Base-by-base conservation (phyloP, 805 yeast species). In the Blastobotrys attinorum region DNA sequence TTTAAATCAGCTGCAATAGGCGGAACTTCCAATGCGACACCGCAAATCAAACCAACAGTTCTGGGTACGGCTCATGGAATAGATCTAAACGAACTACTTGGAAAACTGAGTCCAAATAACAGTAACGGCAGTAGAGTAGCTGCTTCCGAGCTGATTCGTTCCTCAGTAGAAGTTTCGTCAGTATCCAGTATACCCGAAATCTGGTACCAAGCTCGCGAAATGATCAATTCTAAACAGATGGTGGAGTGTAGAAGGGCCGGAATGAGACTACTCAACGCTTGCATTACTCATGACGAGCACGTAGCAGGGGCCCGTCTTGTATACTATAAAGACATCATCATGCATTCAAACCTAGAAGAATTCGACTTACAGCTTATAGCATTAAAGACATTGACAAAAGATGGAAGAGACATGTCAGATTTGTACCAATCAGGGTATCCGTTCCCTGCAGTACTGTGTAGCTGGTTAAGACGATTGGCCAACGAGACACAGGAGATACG, bases 121-220 rank as follows among this genome's bases (percentile, higher is more conserved):
- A 39, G 62, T 2, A 49, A 56, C n/a, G 52, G 60, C 29, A 63
- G 62, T 17, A 54, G 64, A 20, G 54, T 64, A 1, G 65, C 71
- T 1, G 78, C 83, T 0, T 78, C 83, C 0, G 66, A 65, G 2
- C 60, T 70, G 17, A 60, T 86, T 34, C 63, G 73, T 4, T 69
- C 69, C 2, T 66, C 76, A 2, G 60, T 85, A 2, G 71, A 71
- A 18, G 73, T 70, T 39, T 71, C 70, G 40, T 66, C 79, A 2
- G 70, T 78, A 2, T 69, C 80, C 0, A 73, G 82, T 2, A 69
- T 84, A 3, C 79, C 85, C 0, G 88, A 83, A 48, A 69, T 85
- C 1, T 86, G 96, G 96, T 77, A 80, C 58, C 63, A 78, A 41
- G 80, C 82, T 0, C 65, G 74, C 47, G 75, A 71, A 40, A 61